A percentile compares a stretch with the other conserved stretches of the same genome.
Conservation (phyloP, 805 yeast genomes). For the Ogataea pignaliae region DNA sequence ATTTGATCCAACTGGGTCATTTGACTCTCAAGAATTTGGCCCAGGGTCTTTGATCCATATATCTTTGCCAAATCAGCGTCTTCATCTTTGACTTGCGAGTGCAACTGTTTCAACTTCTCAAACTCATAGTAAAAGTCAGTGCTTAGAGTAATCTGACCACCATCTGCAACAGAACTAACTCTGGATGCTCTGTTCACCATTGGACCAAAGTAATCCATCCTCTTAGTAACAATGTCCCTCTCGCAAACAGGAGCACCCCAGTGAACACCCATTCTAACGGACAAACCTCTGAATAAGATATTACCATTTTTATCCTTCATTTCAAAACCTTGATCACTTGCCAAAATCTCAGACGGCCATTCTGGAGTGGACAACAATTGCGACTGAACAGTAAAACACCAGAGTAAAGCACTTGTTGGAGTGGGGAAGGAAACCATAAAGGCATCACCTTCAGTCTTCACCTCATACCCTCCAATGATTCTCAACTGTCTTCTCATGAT, state of each 20-base stretch:
- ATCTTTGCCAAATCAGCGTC: slow-evolving; percentile 32
- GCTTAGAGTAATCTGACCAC: slow-evolving; percentile 93
- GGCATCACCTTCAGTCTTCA: slow-evolving; percentile 98
- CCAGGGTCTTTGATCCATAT: slow-evolving; percentile 36
- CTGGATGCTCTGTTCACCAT: slow-evolving; percentile 96
- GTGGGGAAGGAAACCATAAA: slow-evolving; percentile 97
- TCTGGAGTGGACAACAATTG: slow-evolving; percentile 73
- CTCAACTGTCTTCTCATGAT: slow-evolving; percentile 92
- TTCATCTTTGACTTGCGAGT: slow-evolving; percentile 35
- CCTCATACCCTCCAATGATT: slow-evolving; percentile 95
- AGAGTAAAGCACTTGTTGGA: slow-evolving; percentile 80
- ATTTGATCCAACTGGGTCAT: slow-evolving; percentile 57
- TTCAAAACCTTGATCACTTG: slow-evolving; percentile 79
- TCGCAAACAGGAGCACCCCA: slow-evolving; percentile 99
- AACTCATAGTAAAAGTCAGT: slow-evolving; percentile 76
- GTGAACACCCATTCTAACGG: slow-evolving; percentile 97
- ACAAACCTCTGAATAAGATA: slow-evolving; percentile 76
- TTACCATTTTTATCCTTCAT: slow-evolving; percentile 57
- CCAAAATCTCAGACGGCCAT: slow-evolving; percentile 93
- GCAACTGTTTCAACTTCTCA: slow-evolving; percentile 48
- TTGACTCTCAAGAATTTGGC: slow-evolving; percentile 54
- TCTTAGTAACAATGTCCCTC: slow-evolving; percentile 85
- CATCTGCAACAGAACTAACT: slow-evolving; percentile 92
- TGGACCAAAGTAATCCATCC: slow-evolving; percentile 99
- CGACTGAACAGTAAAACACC: slow-evolving; percentile 93